Evolutionary conservation across 257 asterid species (phyloP), one percentile per base, ranked within the genome.

Genomic region (Lantana camara): DNA sequence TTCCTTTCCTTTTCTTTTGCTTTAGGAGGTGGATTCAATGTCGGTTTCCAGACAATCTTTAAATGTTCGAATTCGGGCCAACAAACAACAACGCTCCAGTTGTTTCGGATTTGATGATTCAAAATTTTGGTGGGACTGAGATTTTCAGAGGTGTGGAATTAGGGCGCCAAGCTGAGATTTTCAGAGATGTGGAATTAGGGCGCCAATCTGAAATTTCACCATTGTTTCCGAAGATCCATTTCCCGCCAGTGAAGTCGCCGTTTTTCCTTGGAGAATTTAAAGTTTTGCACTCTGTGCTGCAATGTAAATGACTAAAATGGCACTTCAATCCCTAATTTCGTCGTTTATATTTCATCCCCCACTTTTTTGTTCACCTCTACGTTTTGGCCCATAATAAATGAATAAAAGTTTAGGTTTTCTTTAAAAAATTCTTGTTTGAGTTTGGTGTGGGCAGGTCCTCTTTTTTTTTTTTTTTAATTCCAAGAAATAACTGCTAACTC

Each of bases 161-260:
- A n/a, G 32, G 54, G 63, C 64, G 65, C 60, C 59, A 54, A 42
- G n/a, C 17, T 59, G 45, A 38, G 21, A 21, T 48, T 24, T 27
- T 48, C 62, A 22, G 37, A 6, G 19, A 19, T 22, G 37, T 41
- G 9, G 37, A 42, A 3, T 2, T 40, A 15, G 23, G 55, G 64
- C 65, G 66, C 60, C 60, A 55, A 45, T 27, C 24, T 7, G 57
- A 60, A 62, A 55, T 54, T 45, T 63, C 48, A 22, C 60, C 32
- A 16, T 40, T 12, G 44, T 38, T 17, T 30, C 27, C 41, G 50
- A 3, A 35, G 34, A 41, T 16, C 53, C 49, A 15, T 73, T 68
- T 74, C 72, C 75, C 79, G 79, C 79, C 57, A 27, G 22, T 48
- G 11, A 16, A 41, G 11, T 4, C 11, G 13, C 30, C 46, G 27